Evolutionary conservation across 805 yeast species (phyloP).

Genomic region (Yarrowia sp.): DNA sequence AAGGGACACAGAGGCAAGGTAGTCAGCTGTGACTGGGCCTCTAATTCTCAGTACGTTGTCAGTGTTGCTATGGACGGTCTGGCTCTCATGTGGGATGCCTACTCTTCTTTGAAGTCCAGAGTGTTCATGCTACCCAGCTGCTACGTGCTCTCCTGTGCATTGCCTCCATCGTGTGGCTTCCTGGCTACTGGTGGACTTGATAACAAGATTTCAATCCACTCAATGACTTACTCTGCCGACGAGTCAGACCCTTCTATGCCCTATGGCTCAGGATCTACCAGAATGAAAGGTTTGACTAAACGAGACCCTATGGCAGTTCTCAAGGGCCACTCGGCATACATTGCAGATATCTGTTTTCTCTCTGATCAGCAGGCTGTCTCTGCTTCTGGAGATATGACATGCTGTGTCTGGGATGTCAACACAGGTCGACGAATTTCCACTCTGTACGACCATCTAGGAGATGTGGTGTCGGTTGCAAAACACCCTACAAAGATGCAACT

Average conservation of each 20-base stretch:
- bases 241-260: background rate
- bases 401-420: conserved; percentile 74
- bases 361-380: conserved; percentile 58
- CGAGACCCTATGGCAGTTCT: conserved; percentile 51
- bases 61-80: conserved; percentile 87
- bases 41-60: conserved; percentile 56
- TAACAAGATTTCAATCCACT: conserved; percentile 45
- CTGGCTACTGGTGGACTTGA: conserved; percentile 84
- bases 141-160: conserved; percentile 76
- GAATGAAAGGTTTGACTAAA: conserved; percentile 27
- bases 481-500: conserved; percentile 57
- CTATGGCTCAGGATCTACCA: background rate
- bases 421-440: conserved; percentile 48
- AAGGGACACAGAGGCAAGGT: conserved; percentile 73
- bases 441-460: conserved; percentile 46
- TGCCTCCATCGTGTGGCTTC: conserved; percentile 60
- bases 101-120: conserved; percentile 64
- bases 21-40: conserved; percentile 65
- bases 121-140: conserved; percentile 72
- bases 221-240: background rate
- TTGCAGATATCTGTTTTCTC: conserved; percentile 71
- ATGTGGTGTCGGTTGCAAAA: conserved; percentile 56
- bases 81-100: conserved; percentile 78
- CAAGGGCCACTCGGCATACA: conserved; percentile 80
- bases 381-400: conserved; percentile 79